A percentile compares a stretch with the other conserved stretches of the same genome.
phyloP scores from a whole-genome alignment of 2,329 filamentous ascomycete genomes.

The Lecanoromycetidae sp. region DNA sequence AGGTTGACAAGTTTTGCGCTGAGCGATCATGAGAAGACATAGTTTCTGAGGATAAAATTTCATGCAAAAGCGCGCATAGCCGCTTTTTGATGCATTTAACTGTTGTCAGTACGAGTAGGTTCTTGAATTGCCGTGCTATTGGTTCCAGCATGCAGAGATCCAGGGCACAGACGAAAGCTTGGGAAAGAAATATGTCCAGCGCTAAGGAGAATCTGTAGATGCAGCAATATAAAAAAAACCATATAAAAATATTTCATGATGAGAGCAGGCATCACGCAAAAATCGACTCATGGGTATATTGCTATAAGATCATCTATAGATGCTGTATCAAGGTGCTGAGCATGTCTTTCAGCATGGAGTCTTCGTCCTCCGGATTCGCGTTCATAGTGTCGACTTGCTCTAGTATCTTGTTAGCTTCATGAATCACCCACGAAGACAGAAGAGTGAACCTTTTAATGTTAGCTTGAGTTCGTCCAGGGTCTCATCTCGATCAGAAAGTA shows the following conservation, averaged over 20 bases:
- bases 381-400: slow-evolving; percentile 52
- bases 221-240: too few relatives aligned
- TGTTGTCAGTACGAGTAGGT: too few relatives aligned
- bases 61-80: too few relatives aligned
- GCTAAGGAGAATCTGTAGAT: too few relatives aligned
- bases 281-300: slow-evolving; percentile 4
- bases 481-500: slow-evolving; percentile 59
- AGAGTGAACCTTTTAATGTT: slow-evolving; percentile 50
- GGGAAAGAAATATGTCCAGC: too few relatives aligned
- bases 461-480: slow-evolving; percentile 48
- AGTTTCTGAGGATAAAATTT: too few relatives aligned
- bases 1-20: slow-evolving; percentile 34
- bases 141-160: too few relatives aligned
- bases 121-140: too few relatives aligned
- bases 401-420: slow-evolving; percentile 21
- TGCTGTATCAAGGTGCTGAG: slow-evolving; percentile 46
- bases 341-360: slow-evolving; percentile 50
- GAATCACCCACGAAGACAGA: neutral
- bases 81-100: neutral
- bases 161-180: too few relatives aligned
- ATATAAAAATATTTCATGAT: too few relatives aligned
- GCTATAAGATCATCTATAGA: slow-evolving; percentile 21
- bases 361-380: slow-evolving; percentile 41
- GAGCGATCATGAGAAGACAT: too few relatives aligned
- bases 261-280: too few relatives aligned